Percentiles rank a stretch among this genome's conserved stretches.
These are phyloP conservation scores for Linaria vulgaris DNA, from an alignment of 257 asterid genomes.

Conservation along the genomic window DNA sequence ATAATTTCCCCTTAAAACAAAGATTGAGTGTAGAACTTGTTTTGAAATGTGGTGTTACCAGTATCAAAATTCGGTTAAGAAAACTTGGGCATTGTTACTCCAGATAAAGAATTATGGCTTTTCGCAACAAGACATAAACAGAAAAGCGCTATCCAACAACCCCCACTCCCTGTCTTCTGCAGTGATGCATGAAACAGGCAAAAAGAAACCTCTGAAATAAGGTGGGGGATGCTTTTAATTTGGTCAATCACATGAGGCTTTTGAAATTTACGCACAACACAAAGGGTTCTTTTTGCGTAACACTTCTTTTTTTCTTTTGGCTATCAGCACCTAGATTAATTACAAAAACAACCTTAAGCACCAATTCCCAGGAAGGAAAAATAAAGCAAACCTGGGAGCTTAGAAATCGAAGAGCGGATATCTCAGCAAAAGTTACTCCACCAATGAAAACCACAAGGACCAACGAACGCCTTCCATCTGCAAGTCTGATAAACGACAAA, in stretches of 20 bases:
- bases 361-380: neutral
- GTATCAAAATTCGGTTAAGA: neutral
- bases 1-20: too few species aligned
- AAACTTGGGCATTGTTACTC: neutral
- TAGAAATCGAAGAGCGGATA: conserved; percentile 94
- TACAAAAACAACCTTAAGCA: neutral
- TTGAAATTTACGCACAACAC: too few species aligned
- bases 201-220: too few species aligned
- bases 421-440: conserved; percentile 97
- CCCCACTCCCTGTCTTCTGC: too few species aligned
- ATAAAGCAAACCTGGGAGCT: conserved; percentile 65
- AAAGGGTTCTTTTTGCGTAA: too few species aligned
- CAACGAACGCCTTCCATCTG: conserved; percentile 82
- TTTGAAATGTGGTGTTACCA: neutral
- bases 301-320: too few species aligned
- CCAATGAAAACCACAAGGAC: conserved; percentile 96
- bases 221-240: too few species aligned
- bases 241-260: too few species aligned
- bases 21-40: neutral
- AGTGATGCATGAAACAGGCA: too few species aligned
- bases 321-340: conserved; percentile 7
- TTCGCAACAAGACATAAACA: too few species aligned
- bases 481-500: conserved; percentile 49
- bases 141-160: too few species aligned
- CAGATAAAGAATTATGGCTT: too few species aligned